Base-by-base conservation (phyloP, 2,329 filamentous ascomycete species). In the Aureobasidium sp. region DNA sequence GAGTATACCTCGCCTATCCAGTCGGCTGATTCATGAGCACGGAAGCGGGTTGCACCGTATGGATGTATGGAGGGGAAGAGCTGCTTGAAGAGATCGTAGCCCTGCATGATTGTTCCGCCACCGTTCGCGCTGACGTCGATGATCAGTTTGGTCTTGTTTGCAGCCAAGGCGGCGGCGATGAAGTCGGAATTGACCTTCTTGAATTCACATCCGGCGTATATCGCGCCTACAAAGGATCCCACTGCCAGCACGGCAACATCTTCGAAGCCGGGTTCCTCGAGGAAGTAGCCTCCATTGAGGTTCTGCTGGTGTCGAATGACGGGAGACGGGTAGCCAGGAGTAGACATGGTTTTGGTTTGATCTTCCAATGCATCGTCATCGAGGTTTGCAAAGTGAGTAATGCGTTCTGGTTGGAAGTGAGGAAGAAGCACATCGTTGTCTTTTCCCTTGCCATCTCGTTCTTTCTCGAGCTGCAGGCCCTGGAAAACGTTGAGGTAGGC, bases 61-160 rank as follows among this genome's bases (percentile, higher is more conserved):
- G 78, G 77, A 3, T 77, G 71, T 9, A 79, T 73, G 15, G 76
- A 71, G 0, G 82, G 83, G 73, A 83, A 82, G 0, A 85, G 74
- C 69, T 79, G 72, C 59, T 82, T 81, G 74, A 87, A 86, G 29
- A 87, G 76, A 68, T 86, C 84, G 66, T 84, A 85, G 20, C 82
- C 84, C 17, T 82, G 78, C 8, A 84, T 69, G 51, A 87, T 81
- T 17, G 77, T 78, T 31, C 85, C 84, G 44, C 85, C 85, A 2
- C 79, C 81, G 66, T 87, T 87, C 51, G 77, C 78, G 5, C 78
- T 79, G 7, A 87, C 72, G 66, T 87, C 84, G 36, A 87, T 74
- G 12, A 87, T 79, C 0, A 87, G 77, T 70, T 83, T 84, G 52
- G 78, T 84, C 73, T 84, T 86, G 62, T 80, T 81, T 0, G 76